Evolutionary conservation across 2,329 filamentous ascomycete species (phyloP).

Genomic region (Pestalotiopsis sp.): DNA sequence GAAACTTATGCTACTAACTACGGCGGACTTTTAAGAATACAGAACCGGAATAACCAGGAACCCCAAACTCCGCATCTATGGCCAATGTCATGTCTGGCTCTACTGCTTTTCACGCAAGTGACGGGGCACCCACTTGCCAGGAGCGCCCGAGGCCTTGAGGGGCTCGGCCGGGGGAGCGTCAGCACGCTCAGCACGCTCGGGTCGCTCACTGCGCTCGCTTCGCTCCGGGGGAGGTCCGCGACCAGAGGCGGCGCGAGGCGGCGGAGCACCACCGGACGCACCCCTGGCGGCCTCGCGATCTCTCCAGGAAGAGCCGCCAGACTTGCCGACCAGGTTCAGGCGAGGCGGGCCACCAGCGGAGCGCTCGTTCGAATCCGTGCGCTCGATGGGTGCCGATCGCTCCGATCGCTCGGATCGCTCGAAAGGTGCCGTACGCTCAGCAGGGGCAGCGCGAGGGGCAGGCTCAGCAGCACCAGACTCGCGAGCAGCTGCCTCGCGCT

Average conservation of each 20-base stretch:
- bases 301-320: slow-evolving; percentile 57
- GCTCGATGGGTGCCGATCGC: slow-evolving; percentile 1
- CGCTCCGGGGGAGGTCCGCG: slow-evolving; percentile 17
- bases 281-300: slow-evolving; percentile 58
- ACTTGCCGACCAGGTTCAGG: slow-evolving; percentile 54
- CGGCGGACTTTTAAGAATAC: slow-evolving; percentile 14
- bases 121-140: slow-evolving; percentile 64
- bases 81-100: slow-evolving; percentile 15
- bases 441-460: slow-evolving; percentile 25
- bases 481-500: slow-evolving; percentile 37
- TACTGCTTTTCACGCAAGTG: slow-evolving; percentile 43
- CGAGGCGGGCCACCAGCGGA: slow-evolving; percentile 51
- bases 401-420: slow-evolving; percentile 38
- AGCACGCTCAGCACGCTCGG: slow-evolving; percentile 8
- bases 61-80: slow-evolving; percentile 29
- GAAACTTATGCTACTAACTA: slow-evolving; percentile 12
- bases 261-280: slow-evolving; percentile 23
- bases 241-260: slow-evolving; percentile 2
- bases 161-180: slow-evolving; percentile 48
- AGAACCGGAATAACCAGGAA: slow-evolving; percentile 18
- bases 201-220: slow-evolving; percentile 10
- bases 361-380: slow-evolving; percentile 36
- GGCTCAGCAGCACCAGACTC: slow-evolving; percentile 36
- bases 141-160: slow-evolving; percentile 53
- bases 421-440: slow-evolving; percentile 28